These are phyloP conservation scores for Colletotrichum higginsianum DNA, from an alignment of 2,329 filamentous ascomycete species.

Conservation along the genomic window DNA sequence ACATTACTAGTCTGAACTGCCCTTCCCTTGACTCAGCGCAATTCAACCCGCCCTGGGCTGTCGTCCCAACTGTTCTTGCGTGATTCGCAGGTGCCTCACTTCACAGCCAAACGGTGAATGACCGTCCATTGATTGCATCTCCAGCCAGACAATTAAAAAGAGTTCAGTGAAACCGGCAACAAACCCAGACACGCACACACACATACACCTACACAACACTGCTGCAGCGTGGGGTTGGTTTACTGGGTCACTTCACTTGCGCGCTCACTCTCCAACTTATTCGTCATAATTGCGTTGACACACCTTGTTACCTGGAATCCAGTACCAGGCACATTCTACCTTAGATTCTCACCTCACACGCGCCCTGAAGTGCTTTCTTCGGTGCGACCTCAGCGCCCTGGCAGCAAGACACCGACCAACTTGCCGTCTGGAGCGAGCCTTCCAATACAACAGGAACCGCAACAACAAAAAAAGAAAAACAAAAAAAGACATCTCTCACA, in stretches of 20 bases:
- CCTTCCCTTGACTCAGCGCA: constrained; percentile 1
- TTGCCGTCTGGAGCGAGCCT: background rate
- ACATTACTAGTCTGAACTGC: constrained; percentile 1
- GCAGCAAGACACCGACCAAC: background rate
- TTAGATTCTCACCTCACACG: constrained; percentile 9
- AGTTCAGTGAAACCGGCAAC: background rate
- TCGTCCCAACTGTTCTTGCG: background rate
- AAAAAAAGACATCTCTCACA: background rate
- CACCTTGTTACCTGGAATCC: background rate
- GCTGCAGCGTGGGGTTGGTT: background rate
- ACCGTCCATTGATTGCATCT: background rate
- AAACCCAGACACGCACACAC: background rate
- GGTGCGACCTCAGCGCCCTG: constrained; percentile 1
- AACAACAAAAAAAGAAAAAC: too few species aligned
- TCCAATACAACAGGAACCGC: constrained; percentile 1
- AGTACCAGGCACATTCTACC: background rate
- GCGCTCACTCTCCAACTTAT: background rate
- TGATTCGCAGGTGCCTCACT: background rate
- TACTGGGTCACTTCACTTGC: constrained; percentile 3
- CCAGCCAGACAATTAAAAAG: background rate
- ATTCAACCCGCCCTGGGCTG: background rate
- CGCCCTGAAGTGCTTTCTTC: constrained; percentile 1
- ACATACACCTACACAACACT: background rate
- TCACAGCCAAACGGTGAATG: background rate
- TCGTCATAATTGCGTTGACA: constrained; percentile 32